A percentile compares a stretch with the other conserved stretches of the same genome.
Evolutionary conservation across 148 eudicot species (phyloP).

Genomic region (Selenicereus undatus): DNA sequence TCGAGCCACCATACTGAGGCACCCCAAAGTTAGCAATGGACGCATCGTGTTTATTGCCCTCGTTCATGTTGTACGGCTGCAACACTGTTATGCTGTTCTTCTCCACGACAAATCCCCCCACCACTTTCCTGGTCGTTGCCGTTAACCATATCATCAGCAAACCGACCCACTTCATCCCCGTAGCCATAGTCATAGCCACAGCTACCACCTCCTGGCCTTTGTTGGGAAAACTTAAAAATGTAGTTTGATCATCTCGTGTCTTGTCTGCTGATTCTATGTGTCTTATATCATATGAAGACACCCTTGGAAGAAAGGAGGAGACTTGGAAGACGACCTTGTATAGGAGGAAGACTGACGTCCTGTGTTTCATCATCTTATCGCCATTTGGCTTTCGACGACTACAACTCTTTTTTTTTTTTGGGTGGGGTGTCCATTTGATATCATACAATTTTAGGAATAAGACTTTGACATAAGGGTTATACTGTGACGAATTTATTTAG

Average conservation of each 20-base stretch:
- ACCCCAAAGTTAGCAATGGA: slow-evolving; percentile 91
- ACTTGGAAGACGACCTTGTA: neutral
- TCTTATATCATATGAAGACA: too few relatives aligned
- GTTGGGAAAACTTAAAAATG: too few relatives aligned
- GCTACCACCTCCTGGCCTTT: neutral
- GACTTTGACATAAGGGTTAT: too few relatives aligned
- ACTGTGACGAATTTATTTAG: too few relatives aligned
- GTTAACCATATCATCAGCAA: neutral
- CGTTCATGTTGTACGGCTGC: slow-evolving; percentile 40
- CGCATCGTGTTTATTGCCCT: slow-evolving; percentile 53
- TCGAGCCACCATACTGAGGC: slow-evolving; percentile 85
- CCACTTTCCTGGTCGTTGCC: neutral
- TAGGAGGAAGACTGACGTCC: neutral
- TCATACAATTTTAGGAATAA: too few relatives aligned
- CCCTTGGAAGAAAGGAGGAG: neutral
- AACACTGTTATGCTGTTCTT: slow-evolving; percentile 60
- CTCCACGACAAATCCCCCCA: slow-evolving; percentile 75
- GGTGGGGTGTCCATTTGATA: too few relatives aligned
- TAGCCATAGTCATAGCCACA: neutral
- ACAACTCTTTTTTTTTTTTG: too few relatives aligned
- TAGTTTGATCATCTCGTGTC: neutral
- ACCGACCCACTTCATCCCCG: neutral
- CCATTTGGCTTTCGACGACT: neutral
- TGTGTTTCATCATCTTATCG: neutral
- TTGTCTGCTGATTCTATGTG: too few relatives aligned